A percentile compares a stretch with the other conserved stretches of the same genome.
Conservation (phyloP, 345 rosid genomes). For the Passiflora organensis region DNA sequence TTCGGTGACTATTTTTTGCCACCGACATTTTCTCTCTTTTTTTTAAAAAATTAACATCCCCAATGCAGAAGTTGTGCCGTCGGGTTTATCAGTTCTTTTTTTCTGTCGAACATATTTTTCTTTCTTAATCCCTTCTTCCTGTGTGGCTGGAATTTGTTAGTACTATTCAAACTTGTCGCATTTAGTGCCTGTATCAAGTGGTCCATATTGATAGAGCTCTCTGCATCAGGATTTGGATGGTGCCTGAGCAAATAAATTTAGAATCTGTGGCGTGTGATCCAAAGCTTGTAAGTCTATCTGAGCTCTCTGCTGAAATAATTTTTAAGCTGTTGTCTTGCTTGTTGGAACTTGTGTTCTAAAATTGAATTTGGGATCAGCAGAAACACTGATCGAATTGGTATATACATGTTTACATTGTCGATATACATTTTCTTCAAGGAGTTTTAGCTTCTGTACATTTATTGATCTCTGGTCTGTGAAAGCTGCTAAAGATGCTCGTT, state of each 20-base stretch:
- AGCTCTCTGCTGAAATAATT: background rate
- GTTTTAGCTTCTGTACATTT: too few relatives aligned
- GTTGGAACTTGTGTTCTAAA: background rate
- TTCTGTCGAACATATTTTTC: background rate
- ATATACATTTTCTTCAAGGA: background rate
- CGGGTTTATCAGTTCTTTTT: background rate
- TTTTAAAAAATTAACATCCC: too few relatives aligned
- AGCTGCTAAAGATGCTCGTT: too few relatives aligned
- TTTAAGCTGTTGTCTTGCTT: background rate
- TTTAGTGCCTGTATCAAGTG: background rate
- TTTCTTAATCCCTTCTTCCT: background rate
- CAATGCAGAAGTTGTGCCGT: too few relatives aligned
- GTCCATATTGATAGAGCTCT: constrained; percentile 10
- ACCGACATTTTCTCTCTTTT: too few relatives aligned
- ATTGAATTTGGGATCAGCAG: background rate
- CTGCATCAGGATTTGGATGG: constrained; percentile 39
- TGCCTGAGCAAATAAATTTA: constrained; percentile 22
- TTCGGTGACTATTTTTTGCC: too few relatives aligned
- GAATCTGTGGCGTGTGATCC: constrained; percentile 22
- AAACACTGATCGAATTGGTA: background rate
- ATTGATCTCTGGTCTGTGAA: too few relatives aligned
- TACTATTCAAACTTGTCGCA: background rate
- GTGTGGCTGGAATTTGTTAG: background rate
- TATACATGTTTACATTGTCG: background rate
- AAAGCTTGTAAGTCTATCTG: constrained; percentile 34